Evolutionary conservation across 2,329 filamentous ascomycete genomes (phyloP), one percentile per base, ranked within the genome.

Genomic region (Aspergillus melleus): DNA sequence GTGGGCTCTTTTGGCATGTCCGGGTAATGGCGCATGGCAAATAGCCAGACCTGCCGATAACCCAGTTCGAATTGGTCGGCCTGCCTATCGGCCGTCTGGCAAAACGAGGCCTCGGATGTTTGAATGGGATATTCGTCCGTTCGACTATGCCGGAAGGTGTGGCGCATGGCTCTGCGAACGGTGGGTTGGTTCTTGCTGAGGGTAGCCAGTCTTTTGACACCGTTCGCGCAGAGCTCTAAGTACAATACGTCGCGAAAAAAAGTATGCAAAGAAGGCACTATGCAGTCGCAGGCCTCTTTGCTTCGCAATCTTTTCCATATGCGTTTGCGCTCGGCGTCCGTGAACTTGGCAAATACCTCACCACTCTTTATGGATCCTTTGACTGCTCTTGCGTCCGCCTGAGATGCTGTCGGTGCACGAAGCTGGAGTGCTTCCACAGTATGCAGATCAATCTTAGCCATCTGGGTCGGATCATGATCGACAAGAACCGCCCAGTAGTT

Each of bases 171-270:
- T 16, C 14, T 44, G n/a, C 14, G n/a, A 11, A 44, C 14, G 14
- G 39, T 44, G 39, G 39, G 39, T 3, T 44, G 39, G n/a, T 19
- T n/a, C 14, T 44, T 19, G 39, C 39, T 44, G 39, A 44, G 14
- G 14, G 14, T 20, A 9, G 49, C 26, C 14, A 75, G 65, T 58
- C 60, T 61, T 61, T 74, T 73, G 42, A 75, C 55, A 54, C 57
- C 66, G 58, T 72, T 51, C 24, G 66, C 63, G 36, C 62, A 67
- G 19, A 49, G 59, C 63, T 71, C 62, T 4, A 78, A 59, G 58
- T 73, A 77, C 54, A 70, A 71, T 10, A 77, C 58, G 57, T 78
- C 70, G 55, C 74, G 57, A 58, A 78, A 77, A 61, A 78, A 77
- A 36, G 60, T 72, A 55, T 68, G 66, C 26, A 78, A 68, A 26